These are phyloP conservation scores for Aspergillus versicolor DNA, from an alignment of 2,329 filamentous ascomycete species.

Conservation along the genomic window DNA sequence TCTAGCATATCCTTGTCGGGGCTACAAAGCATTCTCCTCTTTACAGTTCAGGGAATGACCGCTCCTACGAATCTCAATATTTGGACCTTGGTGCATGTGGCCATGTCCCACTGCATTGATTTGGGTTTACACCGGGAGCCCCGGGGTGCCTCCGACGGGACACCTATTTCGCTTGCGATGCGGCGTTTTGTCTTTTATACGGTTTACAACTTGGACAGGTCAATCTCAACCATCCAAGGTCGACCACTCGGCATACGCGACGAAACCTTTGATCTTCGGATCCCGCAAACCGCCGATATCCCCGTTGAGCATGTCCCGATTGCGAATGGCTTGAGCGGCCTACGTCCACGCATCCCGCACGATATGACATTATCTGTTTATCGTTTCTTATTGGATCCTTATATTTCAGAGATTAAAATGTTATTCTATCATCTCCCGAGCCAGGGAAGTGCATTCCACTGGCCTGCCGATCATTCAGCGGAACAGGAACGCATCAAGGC, in stretches of 20 bases:
- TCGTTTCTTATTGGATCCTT: conserved; percentile 27
- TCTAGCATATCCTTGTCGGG: conserved; percentile 33
- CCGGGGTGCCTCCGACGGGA: conserved; percentile 3
- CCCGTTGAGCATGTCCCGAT: not conserved
- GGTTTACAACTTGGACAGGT: conserved; percentile 38
- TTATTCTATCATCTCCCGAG: conserved; percentile 26
- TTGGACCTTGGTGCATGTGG: conserved; percentile 39
- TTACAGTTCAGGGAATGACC: conserved; percentile 34
- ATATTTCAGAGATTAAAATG: conserved; percentile 29
- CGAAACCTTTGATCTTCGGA: conserved; percentile 37
- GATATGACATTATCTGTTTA: conserved; percentile 24
- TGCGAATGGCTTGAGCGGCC: not conserved
- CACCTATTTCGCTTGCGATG: conserved; percentile 15
- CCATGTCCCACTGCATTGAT: conserved; percentile 40
- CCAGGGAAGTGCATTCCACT: conserved; percentile 17
- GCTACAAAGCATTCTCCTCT: conserved; percentile 33
- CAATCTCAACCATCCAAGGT: conserved; percentile 40
- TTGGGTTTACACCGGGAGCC: conserved; percentile 39
- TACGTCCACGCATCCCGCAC: not conserved
- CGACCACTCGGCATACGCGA: conserved; percentile 39
- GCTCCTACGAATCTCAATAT: conserved; percentile 36
- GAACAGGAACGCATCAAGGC: conserved; percentile 21
- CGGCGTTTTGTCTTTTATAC: conserved; percentile 35
- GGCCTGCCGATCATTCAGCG: conserved; percentile 19
- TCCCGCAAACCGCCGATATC: conserved; percentile 17